phyloP scores from a whole-genome alignment of 2,329 filamentous ascomycete genomes.

The Cladosporium phlei region DNA sequence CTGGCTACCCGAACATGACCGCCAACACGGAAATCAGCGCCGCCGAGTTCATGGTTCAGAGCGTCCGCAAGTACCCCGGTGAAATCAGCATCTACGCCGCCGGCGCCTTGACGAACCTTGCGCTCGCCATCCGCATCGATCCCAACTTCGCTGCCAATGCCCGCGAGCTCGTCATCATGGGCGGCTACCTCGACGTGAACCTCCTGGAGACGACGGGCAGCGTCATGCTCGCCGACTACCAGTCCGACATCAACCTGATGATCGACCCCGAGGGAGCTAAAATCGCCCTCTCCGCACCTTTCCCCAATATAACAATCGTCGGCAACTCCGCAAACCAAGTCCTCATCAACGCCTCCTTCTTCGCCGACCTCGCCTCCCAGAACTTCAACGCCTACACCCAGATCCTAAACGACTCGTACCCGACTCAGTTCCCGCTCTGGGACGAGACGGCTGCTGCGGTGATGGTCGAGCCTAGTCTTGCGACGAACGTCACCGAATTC shows the following conservation, averaged over 20 bases:
- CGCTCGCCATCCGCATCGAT: slow-evolving; percentile 45
- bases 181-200: slow-evolving; percentile 45
- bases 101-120: slow-evolving; percentile 48
- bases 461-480: slow-evolving; percentile 36
- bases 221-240: slow-evolving; percentile 24
- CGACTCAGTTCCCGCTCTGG: slow-evolving; percentile 42
- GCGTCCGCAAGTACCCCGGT: slow-evolving; percentile 46
- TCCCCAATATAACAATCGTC: slow-evolving; percentile 42
- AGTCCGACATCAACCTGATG: slow-evolving; percentile 46
- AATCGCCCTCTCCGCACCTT: slow-evolving; percentile 46
- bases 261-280: slow-evolving; percentile 49
- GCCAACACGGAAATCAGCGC: slow-evolving; percentile 36
- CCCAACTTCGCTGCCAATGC: slow-evolving; percentile 43
- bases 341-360: slow-evolving; percentile 37
- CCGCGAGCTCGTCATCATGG: slow-evolving; percentile 48
- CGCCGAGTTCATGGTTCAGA: slow-evolving; percentile 44
- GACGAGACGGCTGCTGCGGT: slow-evolving; percentile 44
- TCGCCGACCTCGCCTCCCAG: slow-evolving; percentile 34
- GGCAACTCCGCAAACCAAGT: slow-evolving; percentile 48
- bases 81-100: slow-evolving; percentile 46
- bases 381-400: slow-evolving; percentile 37
- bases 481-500: slow-evolving; percentile 37
- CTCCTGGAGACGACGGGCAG: slow-evolving; percentile 27
- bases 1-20: slow-evolving; percentile 46
- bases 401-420: slow-evolving; percentile 37